Evolutionary conservation across 2,329 filamentous ascomycete species (phyloP).

Genomic region (Claviceps pazoutovae): DNA sequence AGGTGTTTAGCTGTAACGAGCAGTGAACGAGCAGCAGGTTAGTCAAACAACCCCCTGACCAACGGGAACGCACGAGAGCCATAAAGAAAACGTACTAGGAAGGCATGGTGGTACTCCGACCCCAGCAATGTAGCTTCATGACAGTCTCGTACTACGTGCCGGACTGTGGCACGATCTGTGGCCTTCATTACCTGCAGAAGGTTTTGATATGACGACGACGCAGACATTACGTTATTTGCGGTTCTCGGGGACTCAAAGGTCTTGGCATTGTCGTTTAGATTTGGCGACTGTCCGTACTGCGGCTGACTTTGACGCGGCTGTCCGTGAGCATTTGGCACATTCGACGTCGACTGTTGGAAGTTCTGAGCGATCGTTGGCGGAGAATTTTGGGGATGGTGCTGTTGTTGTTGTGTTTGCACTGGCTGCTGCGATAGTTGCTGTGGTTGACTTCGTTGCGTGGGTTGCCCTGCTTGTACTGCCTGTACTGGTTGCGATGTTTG

Average conservation of each 20-base stretch:
- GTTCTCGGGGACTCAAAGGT: slow-evolving; percentile 1
- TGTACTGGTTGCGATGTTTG: background rate
- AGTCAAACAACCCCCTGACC: slow-evolving; percentile 7
- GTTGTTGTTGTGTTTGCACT: background rate
- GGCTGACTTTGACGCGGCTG: background rate
- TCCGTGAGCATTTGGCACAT: background rate
- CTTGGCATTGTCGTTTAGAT: background rate
- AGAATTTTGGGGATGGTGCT: background rate
- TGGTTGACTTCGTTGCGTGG: background rate
- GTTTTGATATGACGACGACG: slow-evolving; percentile 1
- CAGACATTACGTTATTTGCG: background rate
- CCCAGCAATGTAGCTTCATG: slow-evolving; percentile 37
- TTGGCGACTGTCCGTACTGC: background rate
- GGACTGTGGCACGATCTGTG: slow-evolving; percentile 29
- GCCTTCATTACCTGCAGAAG: slow-evolving; percentile 21
- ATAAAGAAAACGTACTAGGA: slow-evolving; percentile 30
- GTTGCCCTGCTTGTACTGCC: background rate
- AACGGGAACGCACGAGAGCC: too few relatives aligned
- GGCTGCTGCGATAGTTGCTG: background rate
- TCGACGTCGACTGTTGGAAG: too few relatives aligned
- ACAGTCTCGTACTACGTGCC: slow-evolving; percentile 33
- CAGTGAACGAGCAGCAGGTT: slow-evolving; percentile 6
- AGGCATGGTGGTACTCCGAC: slow-evolving; percentile 37
- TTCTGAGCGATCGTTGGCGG: background rate
- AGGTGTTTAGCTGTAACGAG: slow-evolving; percentile 31